phyloP scores from a whole-genome alignment of 805 yeast genomes.

The Pichia kluyveri region DNA sequence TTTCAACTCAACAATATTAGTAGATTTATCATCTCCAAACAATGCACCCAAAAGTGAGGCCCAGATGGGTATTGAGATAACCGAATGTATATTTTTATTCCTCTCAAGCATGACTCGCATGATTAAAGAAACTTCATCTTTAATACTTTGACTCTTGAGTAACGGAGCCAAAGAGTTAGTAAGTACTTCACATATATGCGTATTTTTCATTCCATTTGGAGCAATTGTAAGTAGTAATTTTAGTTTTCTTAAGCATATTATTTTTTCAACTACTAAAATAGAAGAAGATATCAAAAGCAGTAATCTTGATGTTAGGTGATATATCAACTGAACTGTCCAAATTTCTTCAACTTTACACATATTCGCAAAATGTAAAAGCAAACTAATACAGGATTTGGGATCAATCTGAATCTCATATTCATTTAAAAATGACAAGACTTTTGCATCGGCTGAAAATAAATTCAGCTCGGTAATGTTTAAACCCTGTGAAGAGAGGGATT shows the following conservation, averaged over 20 bases:
- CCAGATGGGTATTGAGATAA: background rate
- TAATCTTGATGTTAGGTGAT: slow-evolving; percentile 31
- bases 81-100: background rate
- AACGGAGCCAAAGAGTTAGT: slow-evolving; percentile 8
- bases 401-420: slow-evolving; percentile 14
- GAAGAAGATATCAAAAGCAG: slow-evolving; percentile 19
- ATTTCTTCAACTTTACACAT: slow-evolving; percentile 11
- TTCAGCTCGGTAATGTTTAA: too few relatives aligned
- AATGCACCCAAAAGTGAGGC: background rate
- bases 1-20: background rate
- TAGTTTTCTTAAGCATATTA: slow-evolving; percentile 26
- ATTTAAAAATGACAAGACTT: slow-evolving; percentile 5
- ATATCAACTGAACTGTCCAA: slow-evolving; percentile 29
- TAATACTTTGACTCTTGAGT: slow-evolving; percentile 13
- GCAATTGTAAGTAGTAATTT: slow-evolving; percentile 29
- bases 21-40: background rate
- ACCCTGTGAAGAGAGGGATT: background rate
- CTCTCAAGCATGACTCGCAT: slow-evolving; percentile 15
- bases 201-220: slow-evolving; percentile 8
- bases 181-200: slow-evolving; percentile 12
- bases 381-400: slow-evolving; percentile 4
- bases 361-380: slow-evolving; percentile 7
- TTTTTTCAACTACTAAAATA: slow-evolving; percentile 16
- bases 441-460: background rate
- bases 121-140: slow-evolving; percentile 22